A percentile compares a stretch with the other conserved stretches of the same genome.
These are phyloP conservation scores for Podospora pseudopauciseta DNA, from an alignment of 495 filamentous ascomycete species.

Conservation along the genomic window DNA sequence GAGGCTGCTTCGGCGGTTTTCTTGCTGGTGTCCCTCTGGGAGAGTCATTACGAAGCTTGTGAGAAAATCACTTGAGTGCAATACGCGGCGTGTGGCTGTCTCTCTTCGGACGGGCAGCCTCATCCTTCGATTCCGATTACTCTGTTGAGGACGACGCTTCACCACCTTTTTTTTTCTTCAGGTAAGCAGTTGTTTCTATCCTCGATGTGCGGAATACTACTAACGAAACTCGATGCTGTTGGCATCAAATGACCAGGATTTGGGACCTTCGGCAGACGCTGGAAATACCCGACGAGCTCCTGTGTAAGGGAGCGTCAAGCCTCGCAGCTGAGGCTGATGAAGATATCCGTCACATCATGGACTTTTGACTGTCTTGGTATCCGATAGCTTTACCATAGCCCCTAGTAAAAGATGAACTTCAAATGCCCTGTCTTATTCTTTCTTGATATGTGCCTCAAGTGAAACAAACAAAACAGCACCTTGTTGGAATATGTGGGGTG, in stretches of 20 bases:
- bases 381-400: too few species aligned
- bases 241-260: background rate
- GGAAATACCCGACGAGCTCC: background rate
- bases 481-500: background rate
- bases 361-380: too few species aligned
- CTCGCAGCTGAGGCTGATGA: too few species aligned
- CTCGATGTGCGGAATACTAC: slow-evolving; percentile 16
- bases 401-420: background rate
- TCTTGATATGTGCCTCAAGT: background rate
- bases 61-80: slow-evolving; percentile 90
- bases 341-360: too few species aligned
- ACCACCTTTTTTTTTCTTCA: slow-evolving; percentile 34
- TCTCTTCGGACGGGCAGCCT: slow-evolving; percentile 38
- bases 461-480: background rate
- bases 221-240: slow-evolving; percentile 11
- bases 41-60: slow-evolving; percentile 94
- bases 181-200: slow-evolving; percentile 16
- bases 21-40: slow-evolving; percentile 60
- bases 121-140: slow-evolving; percentile 99
- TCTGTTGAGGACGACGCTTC: slow-evolving; percentile 82
- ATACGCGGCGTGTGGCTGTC: slow-evolving; percentile 84
- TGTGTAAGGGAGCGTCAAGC: background rate
- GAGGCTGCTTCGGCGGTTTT: slow-evolving; percentile 38
- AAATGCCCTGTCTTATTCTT: background rate
- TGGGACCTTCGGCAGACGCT: too few species aligned